Evolutionary conservation across 768 basidiomycete genomes (phyloP).

Genomic region (Suillus plorans): DNA sequence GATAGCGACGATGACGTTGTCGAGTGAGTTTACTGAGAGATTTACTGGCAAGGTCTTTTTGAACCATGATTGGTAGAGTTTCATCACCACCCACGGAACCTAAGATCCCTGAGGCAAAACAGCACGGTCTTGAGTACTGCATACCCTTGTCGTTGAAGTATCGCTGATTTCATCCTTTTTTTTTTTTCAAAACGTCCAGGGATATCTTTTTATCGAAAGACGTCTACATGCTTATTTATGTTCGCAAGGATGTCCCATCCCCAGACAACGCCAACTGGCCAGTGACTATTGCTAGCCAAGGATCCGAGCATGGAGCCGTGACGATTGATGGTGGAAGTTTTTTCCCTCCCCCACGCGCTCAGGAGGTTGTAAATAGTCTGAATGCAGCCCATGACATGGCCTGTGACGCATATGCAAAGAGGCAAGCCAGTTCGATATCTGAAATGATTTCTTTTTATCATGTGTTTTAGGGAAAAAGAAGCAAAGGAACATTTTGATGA

Average conservation of each 20-base stretch:
- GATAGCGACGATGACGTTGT: slow-evolving; percentile 57
- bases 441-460: slow-evolving; percentile 7
- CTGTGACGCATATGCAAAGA: slow-evolving; percentile 47
- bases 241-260: slow-evolving; percentile 38
- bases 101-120: slow-evolving; percentile 16
- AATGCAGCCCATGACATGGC: slow-evolving; percentile 57
- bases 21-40: slow-evolving; percentile 24
- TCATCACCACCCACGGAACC: slow-evolving; percentile 15
- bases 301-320: slow-evolving; percentile 4
- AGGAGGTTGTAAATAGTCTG: slow-evolving; percentile 49
- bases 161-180: slow-evolving; percentile 40
- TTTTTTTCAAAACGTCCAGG: slow-evolving; percentile 30
- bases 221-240: slow-evolving; percentile 95
- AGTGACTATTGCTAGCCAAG: slow-evolving; percentile 16
- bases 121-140: slow-evolving; percentile 3
- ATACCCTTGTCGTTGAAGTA: slow-evolving; percentile 53
- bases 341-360: slow-evolving; percentile 54
- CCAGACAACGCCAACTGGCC: slow-evolving; percentile 15
- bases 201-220: slow-evolving; percentile 71
- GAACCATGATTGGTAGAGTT: slow-evolving; percentile 17
- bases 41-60: slow-evolving; percentile 13
- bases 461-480: slow-evolving; percentile 40
- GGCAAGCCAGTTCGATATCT: slow-evolving; percentile 36
- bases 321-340: slow-evolving; percentile 22
- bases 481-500: slow-evolving; percentile 46